These are phyloP conservation scores for Euphorbia peplus DNA, from an alignment of 345 rosid genomes.

Conservation along the genomic window DNA sequence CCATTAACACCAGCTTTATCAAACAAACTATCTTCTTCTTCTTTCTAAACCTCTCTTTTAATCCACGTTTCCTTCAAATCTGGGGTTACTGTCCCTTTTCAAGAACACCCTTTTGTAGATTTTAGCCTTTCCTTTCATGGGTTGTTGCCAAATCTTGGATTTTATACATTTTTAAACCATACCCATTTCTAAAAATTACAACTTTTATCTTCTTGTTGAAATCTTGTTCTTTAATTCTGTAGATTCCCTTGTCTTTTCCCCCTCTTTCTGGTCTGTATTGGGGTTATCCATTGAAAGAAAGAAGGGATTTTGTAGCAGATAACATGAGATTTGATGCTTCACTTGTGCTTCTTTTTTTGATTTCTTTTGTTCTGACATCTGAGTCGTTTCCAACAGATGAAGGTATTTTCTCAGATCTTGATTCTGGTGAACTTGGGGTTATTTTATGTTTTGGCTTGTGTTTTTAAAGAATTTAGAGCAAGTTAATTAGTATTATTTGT, in stretches of 20 bases:
- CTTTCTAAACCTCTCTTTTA: conserved; percentile 57
- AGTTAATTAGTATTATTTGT: too few species aligned
- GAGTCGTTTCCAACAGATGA: conserved; percentile 57
- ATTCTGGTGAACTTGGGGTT: conserved; percentile 23
- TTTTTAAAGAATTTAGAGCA: too few species aligned
- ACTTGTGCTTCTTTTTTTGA: conserved; percentile 38
- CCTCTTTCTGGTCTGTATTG: conserved; percentile 17
- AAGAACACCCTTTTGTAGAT: background rate
- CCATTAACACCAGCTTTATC: conserved; percentile 16
- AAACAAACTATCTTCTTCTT: background rate
- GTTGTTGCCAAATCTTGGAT: conserved; percentile 50
- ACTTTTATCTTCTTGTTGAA: conserved; percentile 18
- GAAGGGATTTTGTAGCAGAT: conserved; percentile 24
- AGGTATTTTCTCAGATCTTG: conserved; percentile 74
- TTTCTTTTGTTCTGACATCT: conserved; percentile 44
- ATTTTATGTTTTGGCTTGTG: background rate
- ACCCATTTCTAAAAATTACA: conserved; percentile 12
- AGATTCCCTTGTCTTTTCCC: conserved; percentile 13
- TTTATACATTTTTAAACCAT: conserved; percentile 14
- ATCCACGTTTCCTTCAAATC: conserved; percentile 54
- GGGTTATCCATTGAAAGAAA: conserved; percentile 11
- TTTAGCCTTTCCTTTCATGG: conserved; percentile 32
- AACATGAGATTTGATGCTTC: conserved; percentile 42
- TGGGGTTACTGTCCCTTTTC: conserved; percentile 8
- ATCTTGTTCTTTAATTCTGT: conserved; percentile 17